These are phyloP conservation scores for Adansonia madagascariensis DNA, from an alignment of 441 rosid species.

Conservation along the genomic window DNA sequence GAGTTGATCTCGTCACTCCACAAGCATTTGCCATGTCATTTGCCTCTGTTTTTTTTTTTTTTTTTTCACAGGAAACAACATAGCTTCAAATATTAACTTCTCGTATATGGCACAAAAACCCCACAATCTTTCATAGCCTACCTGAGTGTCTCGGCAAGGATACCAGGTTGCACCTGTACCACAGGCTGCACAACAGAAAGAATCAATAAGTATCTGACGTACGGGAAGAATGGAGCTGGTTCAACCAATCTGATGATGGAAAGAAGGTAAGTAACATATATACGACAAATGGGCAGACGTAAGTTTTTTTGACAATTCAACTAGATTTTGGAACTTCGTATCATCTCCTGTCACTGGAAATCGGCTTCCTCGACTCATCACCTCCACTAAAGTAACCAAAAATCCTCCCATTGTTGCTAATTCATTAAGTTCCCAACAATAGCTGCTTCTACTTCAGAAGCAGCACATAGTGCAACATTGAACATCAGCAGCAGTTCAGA, in stretches of 20 bases:
- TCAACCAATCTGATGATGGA: slow-evolving; percentile 35
- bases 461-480: slow-evolving; percentile 34
- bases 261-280: slow-evolving; percentile 39
- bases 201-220: slow-evolving; percentile 43
- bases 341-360: slow-evolving; percentile 39
- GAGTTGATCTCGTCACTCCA: slow-evolving; percentile 33
- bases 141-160: slow-evolving; percentile 35
- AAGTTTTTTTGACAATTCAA: slow-evolving; percentile 50
- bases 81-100: slow-evolving; percentile 49
- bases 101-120: slow-evolving; percentile 36
- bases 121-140: slow-evolving; percentile 34
- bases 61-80: slow-evolving; percentile 20
- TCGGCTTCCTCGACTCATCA: slow-evolving; percentile 45
- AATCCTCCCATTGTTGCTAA: slow-evolving; percentile 31
- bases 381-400: slow-evolving; percentile 28
- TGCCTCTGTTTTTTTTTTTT: slow-evolving; percentile 37
- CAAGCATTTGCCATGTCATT: slow-evolving; percentile 47
- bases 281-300: slow-evolving; percentile 41
- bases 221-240: slow-evolving; percentile 36
- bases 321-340: slow-evolving; percentile 51
- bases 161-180: slow-evolving; percentile 42
- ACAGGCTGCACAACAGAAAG: slow-evolving; percentile 38
- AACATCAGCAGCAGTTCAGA: slow-evolving; percentile 35
- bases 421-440: slow-evolving; percentile 30
- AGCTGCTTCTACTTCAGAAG: slow-evolving; percentile 37